phyloP scores from a whole-genome alignment of 2,329 filamentous ascomycete genomes.

The Coniochaeta pulveracea region DNA sequence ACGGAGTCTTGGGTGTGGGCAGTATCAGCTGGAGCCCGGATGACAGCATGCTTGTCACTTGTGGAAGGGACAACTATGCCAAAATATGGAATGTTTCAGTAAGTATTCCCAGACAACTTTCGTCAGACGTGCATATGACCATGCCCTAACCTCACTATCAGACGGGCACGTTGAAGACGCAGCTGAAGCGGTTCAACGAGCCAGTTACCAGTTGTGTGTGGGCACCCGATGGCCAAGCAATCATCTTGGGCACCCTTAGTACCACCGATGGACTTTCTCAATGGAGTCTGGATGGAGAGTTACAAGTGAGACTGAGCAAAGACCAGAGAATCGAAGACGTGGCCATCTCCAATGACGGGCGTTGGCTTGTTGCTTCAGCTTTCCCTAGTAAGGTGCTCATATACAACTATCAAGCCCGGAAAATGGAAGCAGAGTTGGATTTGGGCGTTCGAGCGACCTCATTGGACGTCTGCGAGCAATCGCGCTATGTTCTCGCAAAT shows the following conservation, averaged over 20 bases:
- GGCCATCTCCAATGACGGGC: constrained; percentile 70
- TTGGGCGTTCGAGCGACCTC: constrained; percentile 63
- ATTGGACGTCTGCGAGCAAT: constrained; percentile 71
- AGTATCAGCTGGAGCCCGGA: constrained; percentile 89
- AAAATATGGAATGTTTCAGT: constrained; percentile 66
- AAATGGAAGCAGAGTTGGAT: constrained; percentile 64
- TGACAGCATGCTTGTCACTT: constrained; percentile 75
- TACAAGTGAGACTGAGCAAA: constrained; percentile 54
- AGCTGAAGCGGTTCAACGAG: constrained; percentile 62
- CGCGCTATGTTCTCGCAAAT: constrained; percentile 71
- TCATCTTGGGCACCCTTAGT: constrained; percentile 72
- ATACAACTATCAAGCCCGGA: constrained; percentile 66
- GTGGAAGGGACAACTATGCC: constrained; percentile 62
- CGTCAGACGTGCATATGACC: background rate
- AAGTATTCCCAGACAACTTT: constrained; percentile 18
- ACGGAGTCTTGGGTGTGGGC: constrained; percentile 54
- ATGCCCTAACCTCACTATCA: constrained; percentile 18
- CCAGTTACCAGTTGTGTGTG: constrained; percentile 87
- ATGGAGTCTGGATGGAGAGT: constrained; percentile 55
- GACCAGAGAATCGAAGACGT: constrained; percentile 74
- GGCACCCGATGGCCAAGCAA: constrained; percentile 64
- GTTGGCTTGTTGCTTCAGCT: constrained; percentile 69
- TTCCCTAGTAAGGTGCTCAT: constrained; percentile 61
- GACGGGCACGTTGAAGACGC: constrained; percentile 52
- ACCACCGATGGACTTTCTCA: constrained; percentile 54